A percentile compares a stretch with the other conserved stretches of the same genome.
These are phyloP conservation scores for Byssothecium circinans DNA, from an alignment of 2,329 filamentous ascomycete species.

Conservation along the genomic window DNA sequence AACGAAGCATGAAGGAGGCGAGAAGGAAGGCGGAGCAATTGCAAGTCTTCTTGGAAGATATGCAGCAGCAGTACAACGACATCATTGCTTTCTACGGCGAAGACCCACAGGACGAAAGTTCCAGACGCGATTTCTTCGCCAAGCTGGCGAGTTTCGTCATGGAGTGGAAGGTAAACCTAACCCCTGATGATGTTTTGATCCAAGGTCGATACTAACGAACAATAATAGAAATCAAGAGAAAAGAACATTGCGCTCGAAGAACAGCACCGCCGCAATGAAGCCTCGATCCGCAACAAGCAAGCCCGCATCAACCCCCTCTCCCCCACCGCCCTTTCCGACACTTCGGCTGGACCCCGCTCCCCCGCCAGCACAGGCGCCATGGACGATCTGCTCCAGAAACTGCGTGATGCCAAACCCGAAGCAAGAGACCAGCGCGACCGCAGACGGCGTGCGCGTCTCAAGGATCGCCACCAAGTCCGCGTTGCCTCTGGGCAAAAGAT, in stretches of 20 bases:
- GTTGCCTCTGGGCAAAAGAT: conserved; percentile 87
- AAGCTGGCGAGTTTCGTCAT: conserved; percentile 88
- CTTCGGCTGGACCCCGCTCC: conserved; percentile 52
- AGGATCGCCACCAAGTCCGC: conserved; percentile 87
- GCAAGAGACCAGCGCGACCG: conserved; percentile 86
- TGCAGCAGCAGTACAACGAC: conserved; percentile 86
- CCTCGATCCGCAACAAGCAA: conserved; percentile 83
- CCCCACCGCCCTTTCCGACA: conserved; percentile 50
- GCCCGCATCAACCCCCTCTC: conserved; percentile 56
- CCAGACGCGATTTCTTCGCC: conserved; percentile 91
- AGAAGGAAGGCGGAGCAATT: conserved; percentile 94
- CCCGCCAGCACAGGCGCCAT: conserved; percentile 83
- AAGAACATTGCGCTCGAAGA: conserved; percentile 90
- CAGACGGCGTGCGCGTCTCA: conserved; percentile 80
- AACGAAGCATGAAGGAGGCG: conserved; percentile 95
- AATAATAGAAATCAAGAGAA: conserved; percentile 74
- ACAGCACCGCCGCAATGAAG: conserved; percentile 80
- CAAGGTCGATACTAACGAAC: conserved; percentile 8
- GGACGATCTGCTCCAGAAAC: conserved; percentile 92
- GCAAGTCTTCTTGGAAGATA: conserved; percentile 89
- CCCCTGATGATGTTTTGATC: neutral
- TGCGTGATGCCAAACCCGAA: conserved; percentile 89
- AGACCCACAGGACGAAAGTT: conserved; percentile 86
- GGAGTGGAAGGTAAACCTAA: conserved; percentile 76
- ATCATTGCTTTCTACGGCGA: conserved; percentile 98